Conservation (phyloP, 257 asterid genomes). For the Solanum commersonii region DNA sequence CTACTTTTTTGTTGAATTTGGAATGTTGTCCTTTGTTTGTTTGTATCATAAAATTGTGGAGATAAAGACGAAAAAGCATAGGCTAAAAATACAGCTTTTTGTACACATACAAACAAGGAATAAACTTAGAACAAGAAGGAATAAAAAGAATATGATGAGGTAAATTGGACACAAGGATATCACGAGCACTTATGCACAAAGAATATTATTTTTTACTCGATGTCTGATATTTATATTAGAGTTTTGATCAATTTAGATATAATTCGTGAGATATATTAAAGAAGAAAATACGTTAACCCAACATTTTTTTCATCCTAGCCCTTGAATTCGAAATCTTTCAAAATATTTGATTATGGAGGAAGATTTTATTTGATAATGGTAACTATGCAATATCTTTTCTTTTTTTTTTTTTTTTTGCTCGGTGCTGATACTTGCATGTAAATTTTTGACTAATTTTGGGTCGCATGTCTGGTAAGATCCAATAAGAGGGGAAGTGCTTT, state of each 20-base stretch:
- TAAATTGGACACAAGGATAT: constrained; percentile 10
- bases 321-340: not conserved
- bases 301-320: not conserved
- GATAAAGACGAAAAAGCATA: not conserved
- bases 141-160: constrained; percentile 8
- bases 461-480: not conserved
- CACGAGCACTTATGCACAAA: constrained; percentile 21
- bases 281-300: fast-evolving
- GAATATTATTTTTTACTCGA: not conserved
- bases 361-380: not conserved
- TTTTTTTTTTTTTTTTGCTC: too few species aligned
- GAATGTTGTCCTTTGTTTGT: not conserved
- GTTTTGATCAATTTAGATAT: not conserved
- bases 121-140: constrained; percentile 12
- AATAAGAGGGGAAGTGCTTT: not conserved
- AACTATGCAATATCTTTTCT: not conserved
- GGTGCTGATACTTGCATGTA: too few species aligned
- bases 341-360: not conserved
- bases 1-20: constrained; percentile 15
- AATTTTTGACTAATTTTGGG: not conserved
- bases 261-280: not conserved
- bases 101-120: constrained; percentile 18
- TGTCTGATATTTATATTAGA: not conserved
- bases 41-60: not conserved
- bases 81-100: not conserved